These are phyloP conservation scores for Thelephora aurantiotincta DNA, from an alignment of 768 basidiomycete species.

Conservation along the genomic window DNA sequence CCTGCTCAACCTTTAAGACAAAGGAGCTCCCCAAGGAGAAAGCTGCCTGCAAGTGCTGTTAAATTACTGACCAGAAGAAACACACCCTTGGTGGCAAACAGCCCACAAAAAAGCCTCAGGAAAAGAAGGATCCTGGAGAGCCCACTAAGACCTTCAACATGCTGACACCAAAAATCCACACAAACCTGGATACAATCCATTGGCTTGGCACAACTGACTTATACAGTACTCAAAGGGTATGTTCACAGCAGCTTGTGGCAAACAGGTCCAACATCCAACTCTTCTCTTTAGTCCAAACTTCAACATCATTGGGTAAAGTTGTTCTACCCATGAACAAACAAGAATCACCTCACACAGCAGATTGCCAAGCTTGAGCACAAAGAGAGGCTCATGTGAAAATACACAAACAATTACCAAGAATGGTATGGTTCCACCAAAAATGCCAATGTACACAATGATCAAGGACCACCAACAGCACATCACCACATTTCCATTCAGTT, in stretches of 20 bases:
- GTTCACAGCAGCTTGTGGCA: background rate
- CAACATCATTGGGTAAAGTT: constrained; percentile 18
- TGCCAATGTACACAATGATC: too few species aligned
- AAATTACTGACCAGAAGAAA: too few species aligned
- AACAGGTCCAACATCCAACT: background rate
- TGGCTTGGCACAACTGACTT: constrained; percentile 22
- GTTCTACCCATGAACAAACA: constrained; percentile 15
- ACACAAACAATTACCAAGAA: too few species aligned
- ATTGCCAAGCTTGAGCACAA: constrained; percentile 15
- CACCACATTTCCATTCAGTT: too few species aligned
- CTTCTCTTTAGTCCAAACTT: constrained; percentile 17
- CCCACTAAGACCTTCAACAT: constrained; percentile 15
- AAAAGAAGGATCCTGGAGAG: background rate
- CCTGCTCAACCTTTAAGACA: background rate
- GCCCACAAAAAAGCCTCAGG: background rate
- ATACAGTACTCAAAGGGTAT: constrained; percentile 20
- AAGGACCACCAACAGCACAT: too few species aligned
- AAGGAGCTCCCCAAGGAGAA: background rate
- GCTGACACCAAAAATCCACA: constrained; percentile 20
- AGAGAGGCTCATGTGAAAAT: background rate
- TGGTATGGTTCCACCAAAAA: too few species aligned
- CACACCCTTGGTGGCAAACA: background rate
- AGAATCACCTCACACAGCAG: constrained; percentile 12
- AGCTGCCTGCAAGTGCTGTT: background rate
- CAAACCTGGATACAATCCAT: constrained; percentile 12